Conservation (phyloP, 2,329 filamentous ascomycete species). For the Xylariaceae sp. region DNA sequence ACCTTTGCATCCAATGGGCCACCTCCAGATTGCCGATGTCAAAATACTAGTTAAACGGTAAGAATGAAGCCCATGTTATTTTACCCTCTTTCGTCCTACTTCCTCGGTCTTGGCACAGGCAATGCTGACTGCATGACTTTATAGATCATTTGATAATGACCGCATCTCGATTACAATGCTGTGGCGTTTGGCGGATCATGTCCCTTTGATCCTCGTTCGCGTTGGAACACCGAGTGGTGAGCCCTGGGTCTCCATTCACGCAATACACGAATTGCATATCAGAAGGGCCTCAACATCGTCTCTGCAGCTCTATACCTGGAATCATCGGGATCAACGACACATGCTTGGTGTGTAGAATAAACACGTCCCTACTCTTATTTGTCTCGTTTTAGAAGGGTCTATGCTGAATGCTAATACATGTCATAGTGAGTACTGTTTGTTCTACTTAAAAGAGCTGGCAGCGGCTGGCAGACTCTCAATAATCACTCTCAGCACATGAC, state of each 20-base stretch:
- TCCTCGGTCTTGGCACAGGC: background rate
- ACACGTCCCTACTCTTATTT: too few species aligned
- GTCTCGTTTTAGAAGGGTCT: too few species aligned
- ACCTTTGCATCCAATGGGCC: conserved; percentile 35
- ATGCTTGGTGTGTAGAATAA: conserved; percentile 30
- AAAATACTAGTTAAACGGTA: conserved; percentile 55
- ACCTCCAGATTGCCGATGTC: conserved; percentile 44
- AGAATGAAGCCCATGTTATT: conserved; percentile 7
- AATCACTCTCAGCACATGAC: too few species aligned
- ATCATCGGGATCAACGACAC: conserved; percentile 35
- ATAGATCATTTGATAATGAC: conserved; percentile 53
- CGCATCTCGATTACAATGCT: conserved; percentile 52
- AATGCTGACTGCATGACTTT: conserved; percentile 3
- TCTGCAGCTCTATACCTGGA: conserved; percentile 52
- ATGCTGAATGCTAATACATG: too few species aligned
- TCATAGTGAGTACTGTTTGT: too few species aligned
- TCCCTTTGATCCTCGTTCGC: conserved; percentile 47
- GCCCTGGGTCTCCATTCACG: conserved; percentile 46
- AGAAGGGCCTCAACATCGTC: conserved; percentile 42
- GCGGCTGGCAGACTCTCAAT: too few species aligned
- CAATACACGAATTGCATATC: conserved; percentile 53
- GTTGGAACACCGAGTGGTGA: conserved; percentile 32
- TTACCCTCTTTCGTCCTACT: background rate
- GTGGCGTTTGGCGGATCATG: conserved; percentile 39
- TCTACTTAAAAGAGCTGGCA: too few species aligned